These are phyloP conservation scores for Thinopyrum obtusiflorum DNA, from an alignment of 202 grass and related monocot species.

Conservation along the genomic window DNA sequence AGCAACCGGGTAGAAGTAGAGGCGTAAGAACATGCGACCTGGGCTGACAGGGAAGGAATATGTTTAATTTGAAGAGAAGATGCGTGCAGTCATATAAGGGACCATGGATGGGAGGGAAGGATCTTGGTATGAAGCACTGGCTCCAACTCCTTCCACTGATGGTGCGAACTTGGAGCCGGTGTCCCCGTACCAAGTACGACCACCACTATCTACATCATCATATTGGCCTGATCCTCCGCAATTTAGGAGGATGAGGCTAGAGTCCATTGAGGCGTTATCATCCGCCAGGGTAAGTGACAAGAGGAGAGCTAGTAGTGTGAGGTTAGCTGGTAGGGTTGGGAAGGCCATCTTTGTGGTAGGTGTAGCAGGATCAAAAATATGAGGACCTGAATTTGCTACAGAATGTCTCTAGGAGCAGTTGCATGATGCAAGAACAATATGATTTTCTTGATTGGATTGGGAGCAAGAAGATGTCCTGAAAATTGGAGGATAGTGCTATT, in stretches of 20 bases:
- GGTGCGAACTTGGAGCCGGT: constrained; percentile 12
- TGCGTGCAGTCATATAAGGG: constrained; percentile 48
- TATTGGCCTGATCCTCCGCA: constrained; percentile 41
- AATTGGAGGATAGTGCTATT: not conserved
- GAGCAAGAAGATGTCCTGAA: not conserved
- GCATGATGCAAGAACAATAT: not conserved
- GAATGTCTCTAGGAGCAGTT: not conserved
- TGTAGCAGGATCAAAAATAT: not conserved
- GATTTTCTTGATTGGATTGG: not conserved
- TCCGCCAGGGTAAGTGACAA: not conserved
- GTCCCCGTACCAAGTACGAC: constrained; percentile 43
- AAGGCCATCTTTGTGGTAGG: constrained; percentile 8
- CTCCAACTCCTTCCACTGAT: constrained; percentile 1
- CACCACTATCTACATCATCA: not conserved
- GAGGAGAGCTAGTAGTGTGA: not conserved
- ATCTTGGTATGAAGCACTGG: not conserved
- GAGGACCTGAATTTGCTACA: not conserved
- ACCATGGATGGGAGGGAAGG: constrained; percentile 19
- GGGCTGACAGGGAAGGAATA: constrained; percentile 53
- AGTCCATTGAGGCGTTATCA: constrained; percentile 10
- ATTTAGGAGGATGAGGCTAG: constrained; percentile 41
- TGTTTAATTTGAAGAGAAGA: constrained; percentile 67
- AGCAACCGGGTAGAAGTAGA: constrained; percentile 61
- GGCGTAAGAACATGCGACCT: constrained; percentile 57
- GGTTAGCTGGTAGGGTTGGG: not conserved